Evolutionary conservation across 176 grass and related monocot species (phyloP), one percentile per base, ranked within the genome.

Genomic region (Tillandsia leiboldiana): DNA sequence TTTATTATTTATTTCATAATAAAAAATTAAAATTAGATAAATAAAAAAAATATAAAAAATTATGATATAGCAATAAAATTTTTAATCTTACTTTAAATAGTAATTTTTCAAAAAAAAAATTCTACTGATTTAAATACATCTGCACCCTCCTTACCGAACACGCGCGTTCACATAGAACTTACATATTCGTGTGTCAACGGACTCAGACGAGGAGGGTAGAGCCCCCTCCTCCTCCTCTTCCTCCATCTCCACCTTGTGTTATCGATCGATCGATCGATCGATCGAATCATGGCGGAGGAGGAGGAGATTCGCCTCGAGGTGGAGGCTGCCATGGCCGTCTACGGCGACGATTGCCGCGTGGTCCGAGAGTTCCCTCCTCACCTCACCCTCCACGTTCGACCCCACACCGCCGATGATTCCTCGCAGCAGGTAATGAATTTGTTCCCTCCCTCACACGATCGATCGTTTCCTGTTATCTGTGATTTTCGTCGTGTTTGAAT

Each of bases 321-420:
- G 73, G 83, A 92, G 78, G 93, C 89, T 13, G 76, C 89, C 51
- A 70, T 63, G 71, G 86, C 88, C 23, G 81, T 92, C 63, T 96
- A 96, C 71, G 83, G 86, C 12, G 79, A 85, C 54, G 89, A 96
- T 68, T 81, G 69, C 83, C 74, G 79, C 74, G 84, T 96, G 79
- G 61, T 92, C 50, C 22, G 65, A 11, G 76, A 82, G 9, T 78
- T 85, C 79, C 93, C 93, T 20, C 88, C 93, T n/a, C 86, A 92
- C 76, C 71, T 96, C 51, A 51, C 87, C 65, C 79, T 92, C 42
- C 86, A 85, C 70, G 76, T 92, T 64, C 67, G 86, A 33, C 88
- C 93, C 28, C 79, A 80, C 69, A 96, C 93, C 50, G 89, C 93
- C 65, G 83, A 85, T 28, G 88, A 96, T 81, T 87, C 86, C 50